Conservation (phyloP, 73 alveolate genomes). For the Paramecium caudatum region DNA sequence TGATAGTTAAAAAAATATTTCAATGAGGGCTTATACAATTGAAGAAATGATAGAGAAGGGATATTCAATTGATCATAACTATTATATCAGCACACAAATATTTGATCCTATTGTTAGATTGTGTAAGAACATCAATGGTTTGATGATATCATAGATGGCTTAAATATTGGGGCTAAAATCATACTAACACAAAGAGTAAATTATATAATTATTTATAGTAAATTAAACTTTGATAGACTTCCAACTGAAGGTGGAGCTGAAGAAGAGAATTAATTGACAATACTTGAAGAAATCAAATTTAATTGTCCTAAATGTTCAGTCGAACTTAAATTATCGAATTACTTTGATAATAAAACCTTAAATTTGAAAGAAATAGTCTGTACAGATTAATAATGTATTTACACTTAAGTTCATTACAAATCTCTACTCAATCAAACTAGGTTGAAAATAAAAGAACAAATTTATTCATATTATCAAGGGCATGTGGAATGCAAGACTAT, state of each 20-base stretch:
- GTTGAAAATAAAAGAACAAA: background rate
- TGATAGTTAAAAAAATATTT: conserved; percentile 28
- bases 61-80: conserved; percentile 42
- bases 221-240: background rate
- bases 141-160: conserved; percentile 10
- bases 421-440: conserved; percentile 10
- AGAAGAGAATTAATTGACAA: background rate
- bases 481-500: background rate
- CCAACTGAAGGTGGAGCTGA: background rate
- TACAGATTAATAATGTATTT: background rate
- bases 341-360: background rate
- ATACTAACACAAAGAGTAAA: background rate
- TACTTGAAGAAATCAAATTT: background rate
- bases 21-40: conserved; percentile 67
- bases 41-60: conserved; percentile 20
- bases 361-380: background rate
- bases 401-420: background rate
- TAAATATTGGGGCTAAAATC: background rate
- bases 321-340: background rate
- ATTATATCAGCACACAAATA: conserved; percentile 42
- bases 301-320: conserved; percentile 5
- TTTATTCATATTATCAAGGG: background rate
- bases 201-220: conserved; percentile 1
- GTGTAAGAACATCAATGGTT: background rate
- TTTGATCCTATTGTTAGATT: conserved; percentile 64